Evolutionary conservation across 1,139 yeast genomes (phyloP).

Genomic region (Diutina mesorugosa): DNA sequence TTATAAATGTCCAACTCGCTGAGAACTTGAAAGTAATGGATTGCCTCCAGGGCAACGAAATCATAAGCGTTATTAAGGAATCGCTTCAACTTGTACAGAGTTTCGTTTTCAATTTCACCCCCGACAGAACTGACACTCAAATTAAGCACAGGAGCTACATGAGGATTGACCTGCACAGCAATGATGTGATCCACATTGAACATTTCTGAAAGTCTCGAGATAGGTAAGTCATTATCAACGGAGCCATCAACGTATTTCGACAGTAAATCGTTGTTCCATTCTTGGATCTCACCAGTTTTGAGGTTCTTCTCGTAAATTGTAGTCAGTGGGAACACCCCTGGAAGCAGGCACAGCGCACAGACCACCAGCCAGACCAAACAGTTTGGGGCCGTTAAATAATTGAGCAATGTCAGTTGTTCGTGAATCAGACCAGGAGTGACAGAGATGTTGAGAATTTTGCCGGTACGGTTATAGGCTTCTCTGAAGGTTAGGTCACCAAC

Average conservation of each 20-base stretch:
- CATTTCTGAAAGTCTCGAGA: slow-evolving; percentile 67
- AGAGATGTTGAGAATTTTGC: slow-evolving; percentile 42
- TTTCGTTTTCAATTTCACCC: slow-evolving; percentile 54
- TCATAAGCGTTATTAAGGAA: slow-evolving; percentile 46
- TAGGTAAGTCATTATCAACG: slow-evolving; percentile 88
- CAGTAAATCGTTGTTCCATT: slow-evolving; percentile 75
- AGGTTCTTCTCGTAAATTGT: slow-evolving; percentile 77
- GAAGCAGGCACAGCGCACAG: slow-evolving; percentile 91
- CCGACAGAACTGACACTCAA: slow-evolving; percentile 57
- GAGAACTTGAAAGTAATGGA: slow-evolving; percentile 63
- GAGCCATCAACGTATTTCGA: slow-evolving; percentile 90
- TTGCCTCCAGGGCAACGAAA: slow-evolving; percentile 53
- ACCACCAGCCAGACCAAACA: slow-evolving; percentile 72
- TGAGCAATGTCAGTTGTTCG: slow-evolving; percentile 38
- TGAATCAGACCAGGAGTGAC: slow-evolving; percentile 50
- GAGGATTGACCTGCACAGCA: slow-evolving; percentile 10
- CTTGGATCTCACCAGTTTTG: slow-evolving; percentile 49
- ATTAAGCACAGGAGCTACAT: slow-evolving; percentile 33
- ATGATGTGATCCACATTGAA: slow-evolving; percentile 10
- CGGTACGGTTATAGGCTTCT: slow-evolving; percentile 49
- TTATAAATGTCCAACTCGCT: slow-evolving; percentile 68
- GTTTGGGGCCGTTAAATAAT: slow-evolving; percentile 36
- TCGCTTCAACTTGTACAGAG: slow-evolving; percentile 41
- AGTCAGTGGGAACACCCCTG: slow-evolving; percentile 81
- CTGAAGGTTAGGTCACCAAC: slow-evolving; percentile 79